A percentile compares a stretch with the other conserved stretches of the same genome.
These are phyloP conservation scores for Aquilaria agallochum DNA, from an alignment of 441 rosid genomes.

Conservation along the genomic window DNA sequence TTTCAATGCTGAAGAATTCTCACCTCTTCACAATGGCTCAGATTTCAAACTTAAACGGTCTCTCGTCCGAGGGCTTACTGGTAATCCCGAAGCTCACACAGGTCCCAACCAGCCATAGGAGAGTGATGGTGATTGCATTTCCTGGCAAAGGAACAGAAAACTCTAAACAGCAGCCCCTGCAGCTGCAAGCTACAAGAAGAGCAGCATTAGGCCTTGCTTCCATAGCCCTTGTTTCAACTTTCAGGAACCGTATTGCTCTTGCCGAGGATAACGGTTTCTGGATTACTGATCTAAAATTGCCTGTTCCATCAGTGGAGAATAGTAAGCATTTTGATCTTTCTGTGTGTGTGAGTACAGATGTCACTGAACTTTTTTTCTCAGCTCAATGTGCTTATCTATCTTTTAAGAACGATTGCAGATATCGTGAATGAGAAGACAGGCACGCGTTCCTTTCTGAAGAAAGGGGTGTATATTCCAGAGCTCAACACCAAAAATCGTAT, in stretches of 20 bases:
- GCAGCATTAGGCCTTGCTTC: constrained; percentile 56
- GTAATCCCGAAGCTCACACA: constrained; percentile 27
- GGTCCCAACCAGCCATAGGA: constrained; percentile 23
- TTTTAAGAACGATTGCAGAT: constrained; percentile 26
- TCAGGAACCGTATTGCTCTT: constrained; percentile 31
- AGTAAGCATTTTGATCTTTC: constrained; percentile 42
- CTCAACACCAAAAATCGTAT: constrained; percentile 57
- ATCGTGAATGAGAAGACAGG: constrained; percentile 72
- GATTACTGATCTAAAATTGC: constrained; percentile 54
- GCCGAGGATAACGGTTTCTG: constrained; percentile 78
- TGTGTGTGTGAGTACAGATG: not conserved
- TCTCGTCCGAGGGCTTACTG: constrained; percentile 25
- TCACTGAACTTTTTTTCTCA: not conserved
- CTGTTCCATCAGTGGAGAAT: constrained; percentile 56
- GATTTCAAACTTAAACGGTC: constrained; percentile 38
- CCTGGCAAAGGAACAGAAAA: constrained; percentile 22
- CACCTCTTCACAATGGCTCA: constrained; percentile 32
- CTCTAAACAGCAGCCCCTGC: constrained; percentile 26
- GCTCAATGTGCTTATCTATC: not conserved
- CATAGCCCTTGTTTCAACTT: constrained; percentile 30
- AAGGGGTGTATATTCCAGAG: constrained; percentile 60
- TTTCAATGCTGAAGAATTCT: not conserved
- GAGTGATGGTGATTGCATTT: constrained; percentile 21
- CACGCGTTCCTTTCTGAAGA: constrained; percentile 68
- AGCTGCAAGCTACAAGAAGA: constrained; percentile 50